Evolutionary conservation across 345 rosid genomes (phyloP), one percentile per base, ranked within the genome.

Genomic region (Noccaea caerulescens): DNA sequence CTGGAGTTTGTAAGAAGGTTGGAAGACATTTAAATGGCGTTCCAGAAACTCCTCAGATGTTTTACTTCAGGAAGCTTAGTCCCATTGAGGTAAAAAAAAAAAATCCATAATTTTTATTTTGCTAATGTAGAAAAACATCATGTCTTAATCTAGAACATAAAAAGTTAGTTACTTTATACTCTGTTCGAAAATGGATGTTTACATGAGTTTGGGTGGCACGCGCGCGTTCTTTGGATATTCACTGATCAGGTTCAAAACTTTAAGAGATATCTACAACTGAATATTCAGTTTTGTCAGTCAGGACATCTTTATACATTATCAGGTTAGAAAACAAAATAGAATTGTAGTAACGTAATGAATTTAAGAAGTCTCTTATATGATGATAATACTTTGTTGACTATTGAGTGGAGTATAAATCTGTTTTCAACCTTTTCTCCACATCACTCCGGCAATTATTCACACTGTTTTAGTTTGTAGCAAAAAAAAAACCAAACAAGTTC

Each of bases 21-120:
- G 73, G 85, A 1, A 78, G 76, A 65, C 41, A 4, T 44, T 49
- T 80, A 45, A 79, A 79, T 62, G 98, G 93, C 3, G 85, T 85
- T 5, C 84, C 98, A 8, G 97, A 94, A 77, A 84, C 85, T 64
- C 75, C 87, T 56, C 86, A 76, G 33, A 87, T 84, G 98, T 89
- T 89, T 53, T 81, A 58, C 66, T 52, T 44, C 49, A 80, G 99
- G 72, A 82, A 51, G 74, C 99, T 94, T 43, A 83, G 61, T 52
- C 82, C 99, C 36, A 13, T 94, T 59, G 81, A 94, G 98, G 99
- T 91, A 78, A 44, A 7, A 36, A 78, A 44, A 7, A 36, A 1
- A 20, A 20, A 20, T 20, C 23, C 9, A 9, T 38, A 9, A 38
- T 8, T 38, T 38, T 38, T 27, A 2, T 37, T 7, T 43, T n/a